Base-by-base conservation (phyloP, 345 rosid species). In the Euphorbia pulcherrima region DNA sequence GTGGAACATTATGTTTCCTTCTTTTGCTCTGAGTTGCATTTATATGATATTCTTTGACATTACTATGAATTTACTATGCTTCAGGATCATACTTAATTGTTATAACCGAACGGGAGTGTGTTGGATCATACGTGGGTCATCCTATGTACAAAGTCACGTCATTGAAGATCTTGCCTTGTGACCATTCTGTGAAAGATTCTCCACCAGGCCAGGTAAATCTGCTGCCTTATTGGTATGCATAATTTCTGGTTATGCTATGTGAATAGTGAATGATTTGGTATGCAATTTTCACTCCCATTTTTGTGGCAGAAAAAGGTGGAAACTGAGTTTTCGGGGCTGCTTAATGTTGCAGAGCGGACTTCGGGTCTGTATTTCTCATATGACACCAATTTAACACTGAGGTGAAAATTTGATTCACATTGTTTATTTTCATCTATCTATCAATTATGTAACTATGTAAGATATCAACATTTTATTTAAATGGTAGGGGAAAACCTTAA, bases 311-410 rank as follows among this genome's bases (percentile, higher is more conserved):
- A 83, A 86, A 94, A 83, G 83, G 62, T 81, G 85, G 97, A 91
- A 86, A 78, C 78, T 1, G 93, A 91, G 73, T 94, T 91, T 78
- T 83, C 88, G 50, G 74, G 48, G 62, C 84, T 94, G 74, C 85
- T 94, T 20, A 83, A 63, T 65, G 70, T 87, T 35, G 96, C 96
- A 16, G 97, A 94, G 83, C 73, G 39, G 77, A 91, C 96, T 65
- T 59, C 75, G 54, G 99, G 97, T 77, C 88, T 94, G 59, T 88
- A 74, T 77, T 91, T 91, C 83, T 91, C 99, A 26, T 94, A 94
- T 71, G 89, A 91, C 62, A 76, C 85, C 72, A 94, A 94, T 79
- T 77, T 94, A 78, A 94, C 97, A 6, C 79, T 94, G 68, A 91
- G 99, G 99, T 94, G 66, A 71, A 21, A 3, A 20, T 24, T 21